A percentile compares a stretch with the other conserved stretches of the same genome.
phyloP scores from a whole-genome alignment of 495 filamentous ascomycete species.

The Xylaria flabelliformis region DNA sequence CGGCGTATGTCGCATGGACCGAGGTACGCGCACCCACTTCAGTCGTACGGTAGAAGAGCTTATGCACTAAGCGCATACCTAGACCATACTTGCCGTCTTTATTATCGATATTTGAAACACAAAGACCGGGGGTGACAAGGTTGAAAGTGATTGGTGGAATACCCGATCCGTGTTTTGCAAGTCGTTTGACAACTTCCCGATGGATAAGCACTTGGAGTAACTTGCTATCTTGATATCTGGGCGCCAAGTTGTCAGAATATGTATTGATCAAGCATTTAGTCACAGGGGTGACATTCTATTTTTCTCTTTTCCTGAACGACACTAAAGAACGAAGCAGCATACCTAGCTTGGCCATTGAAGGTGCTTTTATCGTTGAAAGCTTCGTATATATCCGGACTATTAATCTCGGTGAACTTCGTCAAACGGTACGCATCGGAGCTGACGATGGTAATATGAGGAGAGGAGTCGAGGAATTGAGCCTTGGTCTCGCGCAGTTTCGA shows the following conservation, averaged over 20 bases:
- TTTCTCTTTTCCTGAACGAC: background rate
- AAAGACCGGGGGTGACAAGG: slow-evolving; percentile 1
- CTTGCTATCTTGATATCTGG: slow-evolving; percentile 16
- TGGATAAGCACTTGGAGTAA: slow-evolving; percentile 5
- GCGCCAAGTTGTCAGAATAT: background rate
- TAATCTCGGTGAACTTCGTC: slow-evolving; percentile 42
- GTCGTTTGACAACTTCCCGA: background rate
- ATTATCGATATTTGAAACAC: background rate
- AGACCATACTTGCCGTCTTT: slow-evolving; percentile 11
- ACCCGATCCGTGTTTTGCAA: background rate
- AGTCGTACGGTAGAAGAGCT: slow-evolving; percentile 12
- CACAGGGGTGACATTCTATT: background rate
- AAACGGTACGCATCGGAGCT: slow-evolving; percentile 48
- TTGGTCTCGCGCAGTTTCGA: slow-evolving; percentile 44
- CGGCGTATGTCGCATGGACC: slow-evolving; percentile 1
- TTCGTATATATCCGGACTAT: slow-evolving; percentile 36
- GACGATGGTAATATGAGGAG: slow-evolving; percentile 41
- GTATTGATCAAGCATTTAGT: background rate
- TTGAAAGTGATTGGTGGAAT: background rate
- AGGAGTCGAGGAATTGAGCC: slow-evolving; percentile 26
- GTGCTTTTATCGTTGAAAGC: slow-evolving; percentile 40
- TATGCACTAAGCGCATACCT: background rate
- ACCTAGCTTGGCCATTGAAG: slow-evolving; percentile 27
- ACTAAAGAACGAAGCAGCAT: background rate
- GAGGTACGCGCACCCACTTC: slow-evolving; percentile 17